Evolutionary conservation across 1,139 yeast species (phyloP), one percentile per base, ranked within the genome.

Genomic region (Scheffersomyces quercinus): DNA sequence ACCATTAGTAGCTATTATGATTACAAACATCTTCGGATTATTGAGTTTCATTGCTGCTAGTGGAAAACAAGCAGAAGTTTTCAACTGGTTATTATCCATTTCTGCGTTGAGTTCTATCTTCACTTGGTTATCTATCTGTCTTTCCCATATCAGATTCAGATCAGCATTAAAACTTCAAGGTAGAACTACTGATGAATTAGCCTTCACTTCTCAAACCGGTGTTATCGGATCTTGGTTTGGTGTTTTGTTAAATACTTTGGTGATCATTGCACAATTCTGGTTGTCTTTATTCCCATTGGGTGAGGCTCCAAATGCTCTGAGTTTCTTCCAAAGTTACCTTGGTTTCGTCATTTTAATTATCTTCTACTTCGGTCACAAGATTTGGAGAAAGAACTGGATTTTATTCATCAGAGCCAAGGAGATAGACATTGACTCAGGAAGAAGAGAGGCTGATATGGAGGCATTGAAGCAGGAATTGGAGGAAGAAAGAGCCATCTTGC

Each of bases 391-490:
- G 8, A 68, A 70, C 56, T 70, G 56, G 56, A 55, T 52, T 12
- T 46, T 79, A 11, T 70, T 64, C 53, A 68, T 77, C 51, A 68
- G 74, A 45, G 73, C 81, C 29, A 59, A 64, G 37, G 80, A 82
- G 42, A 77, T 85, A 54, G 89, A 85, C 60, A 65, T 85, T 47
- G 87, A 82, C 53, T 73, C 85, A 13, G 89, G 88, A 56, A 81
- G 89, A 79, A 78, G 83, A 62, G 84, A 79, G 51, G 64, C 80
- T 44, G 89, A 84, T 59, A 64, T 83, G 57, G 88, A 83, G 49
- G 70, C 82, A 38, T 70, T 82, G 58, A 81, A 75, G 61, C 85
- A 82, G 65, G 89, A 84, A 63, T 67, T 83, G 57, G 77, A 78
- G 26, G 82, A 81, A 59, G 88, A 83, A 65, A 77, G 68, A 52